phyloP scores from a whole-genome alignment of 2,329 filamentous ascomycete genomes.

The Xylaria sp. region DNA sequence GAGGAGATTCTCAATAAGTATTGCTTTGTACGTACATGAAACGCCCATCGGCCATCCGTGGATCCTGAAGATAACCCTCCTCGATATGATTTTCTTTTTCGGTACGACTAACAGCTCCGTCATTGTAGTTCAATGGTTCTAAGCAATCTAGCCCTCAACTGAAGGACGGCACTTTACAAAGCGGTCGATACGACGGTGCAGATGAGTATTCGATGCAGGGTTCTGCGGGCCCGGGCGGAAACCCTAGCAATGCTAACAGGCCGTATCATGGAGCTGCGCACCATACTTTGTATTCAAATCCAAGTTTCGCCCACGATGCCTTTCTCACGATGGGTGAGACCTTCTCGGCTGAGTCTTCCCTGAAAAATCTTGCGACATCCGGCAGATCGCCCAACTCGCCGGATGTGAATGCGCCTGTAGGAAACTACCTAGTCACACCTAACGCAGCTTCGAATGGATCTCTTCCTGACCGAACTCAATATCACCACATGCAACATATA shows the following conservation, averaged over 20 bases:
- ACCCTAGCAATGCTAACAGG: conserved; percentile 51
- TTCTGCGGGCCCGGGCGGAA: conserved; percentile 52
- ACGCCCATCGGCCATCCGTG: conserved; percentile 32
- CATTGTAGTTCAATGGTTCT: conserved; percentile 66
- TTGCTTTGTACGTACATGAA: conserved; percentile 92
- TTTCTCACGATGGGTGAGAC: conserved; percentile 46
- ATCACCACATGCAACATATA: conserved; percentile 52
- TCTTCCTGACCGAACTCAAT: conserved; percentile 38
- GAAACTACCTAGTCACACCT: conserved; percentile 55
- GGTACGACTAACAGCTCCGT: conserved; percentile 41
- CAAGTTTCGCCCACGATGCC: conserved; percentile 50
- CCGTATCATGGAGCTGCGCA: conserved; percentile 53
- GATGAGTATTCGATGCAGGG: conserved; percentile 50
- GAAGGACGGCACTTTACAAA: conserved; percentile 59
- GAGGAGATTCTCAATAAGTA: conserved; percentile 98
- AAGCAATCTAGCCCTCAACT: conserved; percentile 64
- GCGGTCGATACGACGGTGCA: conserved; percentile 56
- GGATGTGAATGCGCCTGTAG: conserved; percentile 49
- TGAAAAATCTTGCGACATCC: conserved; percentile 40
- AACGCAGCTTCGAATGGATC: conserved; percentile 49
- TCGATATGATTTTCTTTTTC: conserved; percentile 23
- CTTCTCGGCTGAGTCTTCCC: conserved; percentile 50
- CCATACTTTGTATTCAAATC: conserved; percentile 54
- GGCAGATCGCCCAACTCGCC: conserved; percentile 49
- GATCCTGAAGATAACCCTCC: conserved; percentile 31